Percentiles rank a stretch among this genome's conserved stretches.
phyloP scores from a whole-genome alignment of 2,329 filamentous ascomycete species.

The Colletotrichum cereale region DNA sequence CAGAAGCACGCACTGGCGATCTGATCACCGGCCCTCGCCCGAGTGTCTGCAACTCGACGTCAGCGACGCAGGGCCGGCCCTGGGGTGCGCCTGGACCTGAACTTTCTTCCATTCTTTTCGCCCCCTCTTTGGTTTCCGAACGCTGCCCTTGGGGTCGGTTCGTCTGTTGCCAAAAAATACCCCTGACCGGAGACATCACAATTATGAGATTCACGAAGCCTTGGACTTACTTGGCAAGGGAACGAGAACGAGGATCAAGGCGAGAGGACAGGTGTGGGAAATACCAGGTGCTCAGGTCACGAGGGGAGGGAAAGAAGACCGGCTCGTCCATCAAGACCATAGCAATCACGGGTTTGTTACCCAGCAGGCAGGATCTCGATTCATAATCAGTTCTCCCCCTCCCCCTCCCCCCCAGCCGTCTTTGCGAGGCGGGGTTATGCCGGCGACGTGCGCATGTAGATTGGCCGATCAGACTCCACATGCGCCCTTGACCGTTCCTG shows the following conservation, averaged over 20 bases:
- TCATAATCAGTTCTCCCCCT: too few species aligned
- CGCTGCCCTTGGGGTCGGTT: not conserved
- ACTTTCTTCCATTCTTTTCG: constrained; percentile 15
- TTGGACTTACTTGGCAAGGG: constrained; percentile 2
- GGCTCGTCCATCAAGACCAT: not conserved
- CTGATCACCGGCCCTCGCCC: constrained; percentile 21
- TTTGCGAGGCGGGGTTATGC: not conserved
- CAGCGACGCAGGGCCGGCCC: not conserved
- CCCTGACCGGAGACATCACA: not conserved
- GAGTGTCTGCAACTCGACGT: not conserved
- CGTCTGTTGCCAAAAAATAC: constrained; percentile 19
- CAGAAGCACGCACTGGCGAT: constrained; percentile 20
- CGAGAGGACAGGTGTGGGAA: not conserved
- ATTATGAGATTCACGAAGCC: not conserved
- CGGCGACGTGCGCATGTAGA: constrained; percentile 5
- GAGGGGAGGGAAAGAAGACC: not conserved
- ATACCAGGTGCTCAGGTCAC: not conserved
- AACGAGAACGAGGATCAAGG: constrained; percentile 2
- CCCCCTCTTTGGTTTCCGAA: constrained; percentile 1
- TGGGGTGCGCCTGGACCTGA: not conserved
- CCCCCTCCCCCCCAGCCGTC: not conserved
- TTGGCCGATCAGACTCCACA: constrained; percentile 18
- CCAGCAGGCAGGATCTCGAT: not conserved
- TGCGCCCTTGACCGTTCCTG: not conserved
- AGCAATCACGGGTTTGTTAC: not conserved